phyloP scores from a whole-genome alignment of 2,329 filamentous ascomycete genomes.

The Pseudomassariella vexata region DNA sequence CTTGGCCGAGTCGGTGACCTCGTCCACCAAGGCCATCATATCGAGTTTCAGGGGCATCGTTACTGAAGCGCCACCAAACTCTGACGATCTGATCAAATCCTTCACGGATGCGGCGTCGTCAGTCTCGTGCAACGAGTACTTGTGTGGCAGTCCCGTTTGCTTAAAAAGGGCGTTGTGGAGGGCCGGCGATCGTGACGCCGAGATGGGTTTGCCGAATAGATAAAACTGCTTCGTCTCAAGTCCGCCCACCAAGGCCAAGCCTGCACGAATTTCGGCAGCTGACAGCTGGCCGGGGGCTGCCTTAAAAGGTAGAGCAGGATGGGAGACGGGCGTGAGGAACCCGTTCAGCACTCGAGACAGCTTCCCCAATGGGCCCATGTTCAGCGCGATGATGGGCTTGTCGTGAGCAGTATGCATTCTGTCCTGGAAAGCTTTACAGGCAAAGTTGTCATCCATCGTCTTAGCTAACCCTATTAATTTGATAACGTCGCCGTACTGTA shows the following conservation, averaged over 20 bases:
- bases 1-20: conserved; percentile 70
- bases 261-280: conserved; percentile 78
- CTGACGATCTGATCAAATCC: conserved; percentile 58
- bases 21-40: conserved; percentile 75
- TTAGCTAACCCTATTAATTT: conserved; percentile 85
- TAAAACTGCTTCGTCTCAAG: conserved; percentile 73
- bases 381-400: conserved; percentile 87
- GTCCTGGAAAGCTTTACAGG: conserved; percentile 73
- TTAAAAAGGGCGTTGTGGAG: conserved; percentile 84
- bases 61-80: conserved; percentile 90
- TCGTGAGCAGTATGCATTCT: conserved; percentile 68
- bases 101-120: conserved; percentile 54
- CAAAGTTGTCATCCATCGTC: conserved; percentile 77
- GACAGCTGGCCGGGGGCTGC: conserved; percentile 92
- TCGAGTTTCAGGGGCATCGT: conserved; percentile 94
- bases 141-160: conserved; percentile 73
- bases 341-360: conserved; percentile 84
- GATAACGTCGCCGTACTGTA: conserved; percentile 88
- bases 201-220: conserved; percentile 82
- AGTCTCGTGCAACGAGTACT: conserved; percentile 75
- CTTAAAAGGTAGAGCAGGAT: conserved; percentile 83
- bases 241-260: conserved; percentile 72
- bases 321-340: conserved; percentile 93
- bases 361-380: conserved; percentile 87
- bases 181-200: conserved; percentile 75